A percentile compares a stretch with the other conserved stretches of the same genome.
Conservation (phyloP, 2,329 filamentous ascomycete species). For the Microdochium trichocladiopsis region DNA sequence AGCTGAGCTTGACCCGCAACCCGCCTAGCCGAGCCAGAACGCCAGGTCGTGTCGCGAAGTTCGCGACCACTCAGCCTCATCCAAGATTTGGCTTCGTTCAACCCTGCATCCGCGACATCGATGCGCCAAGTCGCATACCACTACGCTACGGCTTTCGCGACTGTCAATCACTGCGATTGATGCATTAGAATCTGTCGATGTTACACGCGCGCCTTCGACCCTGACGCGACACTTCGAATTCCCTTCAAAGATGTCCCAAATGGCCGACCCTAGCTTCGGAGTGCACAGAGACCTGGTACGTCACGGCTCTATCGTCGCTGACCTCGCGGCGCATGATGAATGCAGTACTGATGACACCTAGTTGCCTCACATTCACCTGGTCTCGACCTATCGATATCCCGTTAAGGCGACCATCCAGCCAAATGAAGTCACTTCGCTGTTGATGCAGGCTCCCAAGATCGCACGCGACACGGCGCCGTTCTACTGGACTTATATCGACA, state of each 20-base stretch:
- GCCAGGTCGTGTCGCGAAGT: not conserved
- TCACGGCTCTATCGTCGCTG: conserved; percentile 2
- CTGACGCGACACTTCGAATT: not conserved
- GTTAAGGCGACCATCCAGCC: conserved; percentile 63
- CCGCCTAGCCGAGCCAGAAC: not conserved
- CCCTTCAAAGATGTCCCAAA: not conserved
- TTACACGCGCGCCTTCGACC: not conserved
- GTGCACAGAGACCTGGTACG: conserved; percentile 34
- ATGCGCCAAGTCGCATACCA: not conserved
- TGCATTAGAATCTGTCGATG: not conserved
- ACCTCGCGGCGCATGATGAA: conserved; percentile 4
- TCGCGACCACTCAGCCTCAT: not conserved
- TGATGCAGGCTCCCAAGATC: conserved; percentile 77
- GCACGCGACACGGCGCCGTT: conserved; percentile 80
- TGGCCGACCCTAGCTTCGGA: conserved; percentile 35
- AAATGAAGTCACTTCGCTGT: conserved; percentile 74
- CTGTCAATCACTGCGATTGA: not conserved
- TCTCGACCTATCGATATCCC: conserved; percentile 79
- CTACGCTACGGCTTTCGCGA: not conserved
- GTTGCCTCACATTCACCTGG: conserved; percentile 84
- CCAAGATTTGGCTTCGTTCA: not conserved
- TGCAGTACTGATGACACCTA: conserved; percentile 24
- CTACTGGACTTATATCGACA: conserved; percentile 87
- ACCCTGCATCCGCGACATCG: not conserved
- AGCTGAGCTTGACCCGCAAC: not conserved